Evolutionary conservation across 768 basidiomycete species (phyloP).

Genomic region (Panaeolus papilionaceus): DNA sequence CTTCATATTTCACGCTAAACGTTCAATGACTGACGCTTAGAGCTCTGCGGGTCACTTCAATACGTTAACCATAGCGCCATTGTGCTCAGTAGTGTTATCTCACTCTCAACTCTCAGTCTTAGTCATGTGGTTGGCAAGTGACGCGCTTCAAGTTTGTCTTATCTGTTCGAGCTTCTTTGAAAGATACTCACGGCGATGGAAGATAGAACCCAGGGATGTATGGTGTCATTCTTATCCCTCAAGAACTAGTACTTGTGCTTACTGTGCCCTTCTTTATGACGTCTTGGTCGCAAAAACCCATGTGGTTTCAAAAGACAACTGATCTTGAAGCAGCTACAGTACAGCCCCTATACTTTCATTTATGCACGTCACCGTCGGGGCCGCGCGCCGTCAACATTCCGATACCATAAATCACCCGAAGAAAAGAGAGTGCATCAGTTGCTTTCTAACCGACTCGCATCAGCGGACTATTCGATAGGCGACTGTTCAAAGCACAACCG

Average conservation of each 20-base stretch:
- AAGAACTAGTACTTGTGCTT: too few relatives aligned
- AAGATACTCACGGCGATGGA: too few relatives aligned
- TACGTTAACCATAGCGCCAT: background rate
- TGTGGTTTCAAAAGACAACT: too few relatives aligned
- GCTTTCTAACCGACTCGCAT: background rate
- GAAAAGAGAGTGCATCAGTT: background rate
- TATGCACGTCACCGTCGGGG: background rate
- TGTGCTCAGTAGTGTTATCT: background rate
- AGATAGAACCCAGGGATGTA: too few relatives aligned
- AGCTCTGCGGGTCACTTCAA: too few relatives aligned
- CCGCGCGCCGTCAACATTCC: background rate
- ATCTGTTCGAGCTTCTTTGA: too few relatives aligned
- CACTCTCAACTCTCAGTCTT: too few relatives aligned
- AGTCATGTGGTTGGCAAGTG: background rate
- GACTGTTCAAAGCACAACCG: background rate
- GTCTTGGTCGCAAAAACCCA: too few relatives aligned
- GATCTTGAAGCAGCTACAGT: too few relatives aligned
- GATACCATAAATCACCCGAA: background rate
- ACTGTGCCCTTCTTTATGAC: too few relatives aligned
- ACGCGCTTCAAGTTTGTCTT: background rate
- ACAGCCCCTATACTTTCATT: background rate
- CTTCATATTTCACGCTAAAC: background rate
- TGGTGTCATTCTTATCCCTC: too few relatives aligned
- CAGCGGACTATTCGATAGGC: background rate
- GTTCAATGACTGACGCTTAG: background rate